Conservation (phyloP, 768 basidiomycete species). For the Leccinum ochraceum region DNA sequence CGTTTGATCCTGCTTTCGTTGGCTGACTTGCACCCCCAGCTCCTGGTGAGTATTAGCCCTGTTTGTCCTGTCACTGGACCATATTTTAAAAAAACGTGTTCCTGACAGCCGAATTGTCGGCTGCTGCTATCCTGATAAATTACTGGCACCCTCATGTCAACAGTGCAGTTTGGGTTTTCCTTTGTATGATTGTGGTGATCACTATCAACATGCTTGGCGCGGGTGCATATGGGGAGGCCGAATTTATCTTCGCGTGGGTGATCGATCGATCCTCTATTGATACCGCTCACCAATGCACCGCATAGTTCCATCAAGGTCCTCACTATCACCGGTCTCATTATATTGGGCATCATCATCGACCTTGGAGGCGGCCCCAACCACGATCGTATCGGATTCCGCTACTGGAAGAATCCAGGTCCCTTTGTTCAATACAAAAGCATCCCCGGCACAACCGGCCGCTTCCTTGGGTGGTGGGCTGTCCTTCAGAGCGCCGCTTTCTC, state of each 20-base stretch:
- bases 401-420: conserved; percentile 89
- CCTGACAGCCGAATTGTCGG: conserved; percentile 33
- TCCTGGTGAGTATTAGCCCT: conserved; percentile 22
- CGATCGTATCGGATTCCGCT: conserved; percentile 59
- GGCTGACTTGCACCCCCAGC: conserved; percentile 16
- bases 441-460: conserved; percentile 68
- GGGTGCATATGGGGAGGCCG: conserved; percentile 80
- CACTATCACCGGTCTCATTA: conserved; percentile 72
- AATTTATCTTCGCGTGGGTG: conserved; percentile 78
- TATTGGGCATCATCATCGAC: conserved; percentile 72
- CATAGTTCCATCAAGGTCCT: conserved; percentile 80
- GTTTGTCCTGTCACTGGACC: background rate
- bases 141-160: conserved; percentile 63
- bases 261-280: background rate
- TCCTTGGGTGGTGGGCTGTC: conserved; percentile 71
- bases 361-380: conserved; percentile 87
- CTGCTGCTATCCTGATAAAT: conserved; percentile 72
- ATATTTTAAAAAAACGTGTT: conserved; percentile 5
- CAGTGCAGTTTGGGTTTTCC: conserved; percentile 77
- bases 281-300: background rate
- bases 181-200: conserved; percentile 76
- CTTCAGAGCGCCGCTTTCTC: conserved; percentile 91
- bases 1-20: background rate
- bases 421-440: conserved; percentile 74
- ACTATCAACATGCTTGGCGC: conserved; percentile 76